Evolutionary conservation across 1,139 yeast genomes (phyloP), one percentile per base, ranked within the genome.

Genomic region (Candida tropicalis): DNA sequence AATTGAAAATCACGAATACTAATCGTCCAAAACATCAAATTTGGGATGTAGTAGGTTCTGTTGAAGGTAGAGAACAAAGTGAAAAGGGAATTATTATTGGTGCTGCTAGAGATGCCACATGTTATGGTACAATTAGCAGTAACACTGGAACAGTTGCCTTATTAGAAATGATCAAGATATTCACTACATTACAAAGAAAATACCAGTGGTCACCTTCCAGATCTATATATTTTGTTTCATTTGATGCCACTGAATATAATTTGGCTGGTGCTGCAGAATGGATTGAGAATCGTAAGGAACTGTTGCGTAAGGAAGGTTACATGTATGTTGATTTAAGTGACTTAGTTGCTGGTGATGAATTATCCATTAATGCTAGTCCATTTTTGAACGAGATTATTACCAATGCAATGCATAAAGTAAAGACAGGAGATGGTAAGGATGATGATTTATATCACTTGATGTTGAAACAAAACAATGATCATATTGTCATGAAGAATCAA

Each of bases 151-250:
- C 95, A 0, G 81, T 85, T 0, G 72, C 85, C 2, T 60, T 93
- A 46, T 65, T 91, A 12, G 95, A 89, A 54, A 64, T 91, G 44
- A 81, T 88, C 4, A 79, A 87, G 45, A 62, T 87, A 0, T 78
- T 93, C 46, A 81, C 90, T n/a, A 70, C 80, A 17, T 66, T 91
- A 60, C 83, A 79, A 48, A 70, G 81, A 42, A 73, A 80, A 42
- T 79, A 76, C 51, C 79, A 83, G 47, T 93, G 98, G 98, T 70
- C 74, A 36, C 98, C 99, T 0, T 62, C 91, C 22, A 76, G 99
- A 56, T 75, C 93, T 1, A 81, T 93, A 7, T 84, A 84, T 55
- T 90, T 93, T 64, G 81, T 83, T 0, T 88, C 97, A 2, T 90
- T 89, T 73, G 97, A 91, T 55, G 97, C 88, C 0, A 73, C 87